Base-by-base conservation (phyloP, 129 eudicot genomes). In the Flaveria trinervia region DNA sequence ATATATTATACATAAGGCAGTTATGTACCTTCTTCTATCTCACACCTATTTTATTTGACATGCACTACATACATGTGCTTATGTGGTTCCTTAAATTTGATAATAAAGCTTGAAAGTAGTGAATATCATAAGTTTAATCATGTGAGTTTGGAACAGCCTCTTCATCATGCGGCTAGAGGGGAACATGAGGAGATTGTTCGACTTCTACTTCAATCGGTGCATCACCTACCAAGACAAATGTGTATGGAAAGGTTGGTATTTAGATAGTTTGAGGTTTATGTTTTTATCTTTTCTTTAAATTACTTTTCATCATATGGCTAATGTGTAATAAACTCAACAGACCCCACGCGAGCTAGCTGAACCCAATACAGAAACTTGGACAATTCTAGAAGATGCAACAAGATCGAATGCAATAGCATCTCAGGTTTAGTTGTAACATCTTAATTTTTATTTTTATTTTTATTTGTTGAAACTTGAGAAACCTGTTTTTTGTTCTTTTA, bases 131-230 rank as follows among this genome's bases (percentile, higher is more conserved):
- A 15, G 5, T 49, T 65, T 20, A 48, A 23, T 46, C 7, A 25
- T 52, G 10, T 76, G 23, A 76, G 65, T 8, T 12, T 65, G 49
- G 65, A 14, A 30, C 73, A 93, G 98, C 98, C 98, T 79, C 97
- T 93, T 73, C 98, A 93, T 83, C 96, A 93, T 72, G 97, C 98
- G 26, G 98, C 92, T 23, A 87, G 97, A 78, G 98, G 98, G 11
- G 98, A 93, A 75, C 89, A 91, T 44, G 86, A 69, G 61, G 79
- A 84, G 65, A 81, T 87, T 46, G 81, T 91, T 46, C 71, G 78
- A 77, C 79, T 93, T 81, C 77, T 93, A 77, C 88, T 93, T 83
- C 84, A 50, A 45, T 80, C 30, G 96, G 97, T 16, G 97, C 98
- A 51, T 93, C 96, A 60, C 88, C 93, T 41, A 76, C 86, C 0